Evolutionary conservation across 139 green algal genomes (phyloP).

Genomic region (Chlorella sp.): DNA sequence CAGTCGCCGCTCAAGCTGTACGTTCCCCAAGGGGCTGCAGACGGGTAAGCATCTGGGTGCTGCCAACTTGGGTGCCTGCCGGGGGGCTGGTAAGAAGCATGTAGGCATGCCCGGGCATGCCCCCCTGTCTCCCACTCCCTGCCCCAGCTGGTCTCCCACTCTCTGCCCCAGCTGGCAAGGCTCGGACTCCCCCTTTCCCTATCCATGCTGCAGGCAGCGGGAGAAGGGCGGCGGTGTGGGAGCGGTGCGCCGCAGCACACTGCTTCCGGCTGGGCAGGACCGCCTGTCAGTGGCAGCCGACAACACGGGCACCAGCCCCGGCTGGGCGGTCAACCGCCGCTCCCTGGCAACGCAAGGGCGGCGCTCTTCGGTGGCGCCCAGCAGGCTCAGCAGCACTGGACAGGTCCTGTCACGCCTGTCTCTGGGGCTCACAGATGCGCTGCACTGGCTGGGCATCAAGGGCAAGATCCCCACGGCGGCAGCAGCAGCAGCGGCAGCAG

Average conservation of each 20-base stretch:
- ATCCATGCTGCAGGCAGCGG: conserved; percentile 1
- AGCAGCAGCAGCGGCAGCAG: neutral
- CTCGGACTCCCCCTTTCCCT: too few species aligned
- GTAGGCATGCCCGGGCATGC: neutral
- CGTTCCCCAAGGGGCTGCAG: neutral
- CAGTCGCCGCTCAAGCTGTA: conserved; percentile 10
- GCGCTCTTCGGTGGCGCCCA: conserved; percentile 23
- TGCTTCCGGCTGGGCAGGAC: neutral
- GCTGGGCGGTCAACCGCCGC: conserved; percentile 19
- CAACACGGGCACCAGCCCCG: conserved; percentile 7
- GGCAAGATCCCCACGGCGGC: conserved; percentile 18
- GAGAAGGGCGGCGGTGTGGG: neutral
- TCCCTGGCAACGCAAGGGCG: conserved; percentile 10
- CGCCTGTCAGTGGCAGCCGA: conserved; percentile 25
- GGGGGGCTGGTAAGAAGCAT: neutral
- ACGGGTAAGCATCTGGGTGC: neutral
- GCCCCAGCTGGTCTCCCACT: neutral
- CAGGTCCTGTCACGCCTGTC: conserved; percentile 42
- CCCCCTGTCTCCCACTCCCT: neutral
- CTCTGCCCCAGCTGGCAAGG: neutral
- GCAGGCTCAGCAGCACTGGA: neutral
- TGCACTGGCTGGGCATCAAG: conserved; percentile 39
- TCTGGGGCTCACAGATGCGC: conserved; percentile 40
- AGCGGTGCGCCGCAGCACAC: conserved; percentile 5
- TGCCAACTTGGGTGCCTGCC: neutral